Evolutionary conservation across 2,329 filamentous ascomycete genomes (phyloP).

Genomic region (Verticillium albo-atrum): DNA sequence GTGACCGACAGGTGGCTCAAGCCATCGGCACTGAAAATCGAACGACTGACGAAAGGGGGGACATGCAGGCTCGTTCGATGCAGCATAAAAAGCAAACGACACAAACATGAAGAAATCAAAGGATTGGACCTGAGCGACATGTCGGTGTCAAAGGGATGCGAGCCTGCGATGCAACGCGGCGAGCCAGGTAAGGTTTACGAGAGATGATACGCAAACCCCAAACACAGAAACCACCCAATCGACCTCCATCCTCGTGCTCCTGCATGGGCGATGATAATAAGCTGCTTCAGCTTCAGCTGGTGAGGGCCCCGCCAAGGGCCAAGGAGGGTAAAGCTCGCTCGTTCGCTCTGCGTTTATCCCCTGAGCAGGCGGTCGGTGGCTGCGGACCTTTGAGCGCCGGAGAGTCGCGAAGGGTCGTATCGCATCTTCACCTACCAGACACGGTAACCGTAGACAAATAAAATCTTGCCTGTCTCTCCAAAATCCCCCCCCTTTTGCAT

Average conservation of each 20-base stretch:
- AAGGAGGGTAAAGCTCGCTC: not conserved
- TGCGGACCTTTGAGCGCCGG: not conserved
- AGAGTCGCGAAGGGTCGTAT: not conserved
- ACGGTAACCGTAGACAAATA: no score
- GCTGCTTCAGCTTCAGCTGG: not conserved
- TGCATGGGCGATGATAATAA: not conserved
- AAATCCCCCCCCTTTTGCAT: not conserved
- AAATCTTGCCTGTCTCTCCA: no score
- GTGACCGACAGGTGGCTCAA: not conserved
- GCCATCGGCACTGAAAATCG: constrained; percentile 1
- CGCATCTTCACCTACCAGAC: not conserved
- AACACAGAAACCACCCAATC: not conserved
- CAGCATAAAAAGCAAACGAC: not conserved
- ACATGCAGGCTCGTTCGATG: not conserved
- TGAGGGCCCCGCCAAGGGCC: not conserved
- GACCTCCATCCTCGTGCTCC: not conserved
- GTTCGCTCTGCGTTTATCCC: not conserved
- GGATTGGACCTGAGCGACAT: not conserved
- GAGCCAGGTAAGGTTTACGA: not conserved
- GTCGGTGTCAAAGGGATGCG: not conserved
- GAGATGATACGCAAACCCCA: not conserved
- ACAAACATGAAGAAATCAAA: not conserved
- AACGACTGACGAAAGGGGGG: not conserved
- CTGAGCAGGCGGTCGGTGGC: not conserved
- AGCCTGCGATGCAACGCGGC: not conserved